Conservation (phyloP, 768 basidiomycete species). For the Russula sp. region DNA sequence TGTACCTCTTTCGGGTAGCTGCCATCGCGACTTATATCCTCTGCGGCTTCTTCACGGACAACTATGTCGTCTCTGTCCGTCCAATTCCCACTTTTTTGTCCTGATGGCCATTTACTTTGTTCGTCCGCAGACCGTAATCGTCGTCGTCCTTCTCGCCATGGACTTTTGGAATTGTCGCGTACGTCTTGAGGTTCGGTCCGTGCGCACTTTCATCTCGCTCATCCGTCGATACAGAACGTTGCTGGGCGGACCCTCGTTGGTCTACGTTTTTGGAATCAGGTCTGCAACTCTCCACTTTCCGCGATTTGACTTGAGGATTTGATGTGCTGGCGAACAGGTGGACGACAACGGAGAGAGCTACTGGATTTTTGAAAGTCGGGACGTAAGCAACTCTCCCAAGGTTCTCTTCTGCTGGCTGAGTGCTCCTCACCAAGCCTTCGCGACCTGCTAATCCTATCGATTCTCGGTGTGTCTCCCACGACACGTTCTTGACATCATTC, state of each 20-base stretch:
- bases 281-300: constrained; percentile 25
- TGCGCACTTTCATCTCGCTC: not conserved
- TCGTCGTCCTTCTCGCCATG: constrained; percentile 90
- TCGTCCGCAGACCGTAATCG: constrained; percentile 64
- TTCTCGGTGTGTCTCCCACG: constrained; percentile 53
- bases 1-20: constrained; percentile 81
- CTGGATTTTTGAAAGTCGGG: constrained; percentile 98
- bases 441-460: constrained; percentile 85
- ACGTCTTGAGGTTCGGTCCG: constrained; percentile 27
- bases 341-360: constrained; percentile 94
- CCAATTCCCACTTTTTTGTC: not conserved
- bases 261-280: constrained; percentile 96
- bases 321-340: constrained; percentile 43
- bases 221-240: constrained; percentile 58
- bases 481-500: not conserved
- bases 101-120: not conserved
- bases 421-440: constrained; percentile 53
- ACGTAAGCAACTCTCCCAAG: constrained; percentile 49
- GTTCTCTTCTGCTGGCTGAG: constrained; percentile 2
- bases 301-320: constrained; percentile 28
- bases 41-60: constrained; percentile 83
- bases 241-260: constrained; percentile 91
- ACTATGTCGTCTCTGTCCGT: constrained; percentile 90
- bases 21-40: constrained; percentile 92
- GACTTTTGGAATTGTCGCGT: constrained; percentile 99